A percentile compares a stretch with the other conserved stretches of the same genome.
Evolutionary conservation across 2,329 filamentous ascomycete species (phyloP).

Genomic region (Arthroderma sp.): DNA sequence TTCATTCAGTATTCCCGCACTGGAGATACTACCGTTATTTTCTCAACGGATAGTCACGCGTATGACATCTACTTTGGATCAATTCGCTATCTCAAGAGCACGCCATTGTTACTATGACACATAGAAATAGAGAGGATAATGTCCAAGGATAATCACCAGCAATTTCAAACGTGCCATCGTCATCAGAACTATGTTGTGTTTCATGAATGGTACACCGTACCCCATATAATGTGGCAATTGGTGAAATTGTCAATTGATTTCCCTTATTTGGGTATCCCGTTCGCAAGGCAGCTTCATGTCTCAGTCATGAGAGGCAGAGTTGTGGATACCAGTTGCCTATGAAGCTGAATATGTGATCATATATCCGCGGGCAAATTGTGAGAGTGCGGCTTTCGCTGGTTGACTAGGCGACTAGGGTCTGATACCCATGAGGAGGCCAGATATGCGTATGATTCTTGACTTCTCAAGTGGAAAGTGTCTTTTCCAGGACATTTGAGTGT

Average conservation of each 20-base stretch:
- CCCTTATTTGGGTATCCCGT: neutral
- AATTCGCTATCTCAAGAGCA: neutral
- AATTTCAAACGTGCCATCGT: neutral
- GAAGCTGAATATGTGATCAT: neutral
- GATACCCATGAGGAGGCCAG: neutral
- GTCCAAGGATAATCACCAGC: too few relatives aligned
- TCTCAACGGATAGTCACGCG: neutral
- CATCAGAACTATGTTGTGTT: neutral
- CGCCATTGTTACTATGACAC: neutral
- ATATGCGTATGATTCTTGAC: neutral
- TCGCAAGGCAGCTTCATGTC: neutral
- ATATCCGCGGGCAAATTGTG: neutral
- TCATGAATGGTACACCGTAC: neutral
- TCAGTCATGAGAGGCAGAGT: neutral
- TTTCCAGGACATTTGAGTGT: too few relatives aligned
- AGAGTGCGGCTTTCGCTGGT: neutral
- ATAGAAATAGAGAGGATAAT: neutral
- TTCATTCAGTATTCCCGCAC: conserved; percentile 3
- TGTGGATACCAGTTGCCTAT: neutral
- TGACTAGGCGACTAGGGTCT: neutral
- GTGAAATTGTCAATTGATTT: neutral
- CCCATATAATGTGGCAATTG: neutral
- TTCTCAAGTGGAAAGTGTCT: neutral
- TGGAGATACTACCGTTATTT: neutral
- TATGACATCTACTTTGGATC: neutral